phyloP scores from a whole-genome alignment of 1,284 basidiomycete species.

The Ceratobasidium papillatum region DNA sequence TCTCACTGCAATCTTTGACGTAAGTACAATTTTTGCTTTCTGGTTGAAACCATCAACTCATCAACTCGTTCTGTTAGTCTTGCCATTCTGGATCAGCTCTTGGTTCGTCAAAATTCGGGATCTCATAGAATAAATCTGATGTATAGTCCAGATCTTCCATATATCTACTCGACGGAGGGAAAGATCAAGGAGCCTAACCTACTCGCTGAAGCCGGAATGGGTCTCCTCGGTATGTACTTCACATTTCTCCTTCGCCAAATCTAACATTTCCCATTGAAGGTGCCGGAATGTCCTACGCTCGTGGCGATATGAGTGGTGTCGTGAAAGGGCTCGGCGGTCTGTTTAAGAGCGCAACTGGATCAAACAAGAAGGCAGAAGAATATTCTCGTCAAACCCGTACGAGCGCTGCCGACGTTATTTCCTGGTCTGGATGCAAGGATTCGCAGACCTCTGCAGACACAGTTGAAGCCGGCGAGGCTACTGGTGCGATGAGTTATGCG shows the following conservation, averaged over 20 bases:
- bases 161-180: constrained; percentile 88
- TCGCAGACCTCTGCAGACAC: constrained; percentile 93
- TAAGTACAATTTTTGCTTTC: constrained; percentile 23
- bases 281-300: constrained; percentile 74
- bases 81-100: constrained; percentile 75
- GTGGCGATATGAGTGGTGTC: constrained; percentile 79
- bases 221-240: constrained; percentile 59
- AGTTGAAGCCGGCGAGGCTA: constrained; percentile 78
- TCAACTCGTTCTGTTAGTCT: constrained; percentile 55
- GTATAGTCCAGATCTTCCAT: constrained; percentile 61
- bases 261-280: constrained; percentile 42
- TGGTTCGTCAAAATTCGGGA: constrained; percentile 53
- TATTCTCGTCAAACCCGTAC: constrained; percentile 71
- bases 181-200: constrained; percentile 93
- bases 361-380: constrained; percentile 66
- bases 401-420: constrained; percentile 81
- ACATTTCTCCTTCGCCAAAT: neutral
- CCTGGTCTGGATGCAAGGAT: constrained; percentile 93
- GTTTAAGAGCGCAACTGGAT: constrained; percentile 53
- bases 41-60: neutral
- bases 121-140: neutral
- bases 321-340: constrained; percentile 57
- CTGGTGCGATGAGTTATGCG: constrained; percentile 88
- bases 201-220: constrained; percentile 78
- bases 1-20: constrained; percentile 61